phyloP scores from a whole-genome alignment of 371 early-diverging fungal species.

The Blakeslea trispora region DNA sequence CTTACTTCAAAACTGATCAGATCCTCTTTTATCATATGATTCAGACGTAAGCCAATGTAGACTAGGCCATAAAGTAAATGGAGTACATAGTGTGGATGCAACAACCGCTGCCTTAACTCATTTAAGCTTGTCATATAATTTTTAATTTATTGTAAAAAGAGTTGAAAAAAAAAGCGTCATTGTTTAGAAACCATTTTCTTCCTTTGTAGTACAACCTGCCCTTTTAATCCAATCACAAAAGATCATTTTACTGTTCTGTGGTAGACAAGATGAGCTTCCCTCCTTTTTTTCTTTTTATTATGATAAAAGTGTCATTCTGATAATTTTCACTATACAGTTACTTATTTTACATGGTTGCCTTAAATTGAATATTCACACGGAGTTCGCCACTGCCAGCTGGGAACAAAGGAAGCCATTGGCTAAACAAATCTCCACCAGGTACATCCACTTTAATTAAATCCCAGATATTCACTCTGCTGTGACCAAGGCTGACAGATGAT shows the following conservation, averaged over 20 bases:
- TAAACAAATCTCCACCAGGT: slow-evolving; percentile 22
- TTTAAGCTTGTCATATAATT: slow-evolving; percentile 34
- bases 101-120: slow-evolving; percentile 48
- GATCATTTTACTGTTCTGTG: too few species aligned
- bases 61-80: slow-evolving; percentile 40
- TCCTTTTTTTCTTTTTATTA: too few species aligned
- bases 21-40: slow-evolving; percentile 6
- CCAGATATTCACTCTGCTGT: slow-evolving; percentile 60
- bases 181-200: background rate
- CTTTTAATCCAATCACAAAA: too few species aligned
- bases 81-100: slow-evolving; percentile 57
- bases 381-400: slow-evolving; percentile 49
- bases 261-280: too few species aligned
- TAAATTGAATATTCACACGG: slow-evolving; percentile 23
- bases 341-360: slow-evolving; percentile 14
- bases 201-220: too few species aligned
- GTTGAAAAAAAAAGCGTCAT: background rate
- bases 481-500: slow-evolving; percentile 64
- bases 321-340: too few species aligned
- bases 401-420: slow-evolving; percentile 42
- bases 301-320: too few species aligned
- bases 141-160: background rate
- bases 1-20: slow-evolving; percentile 21
- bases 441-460: slow-evolving; percentile 46
- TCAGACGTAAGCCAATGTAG: slow-evolving; percentile 23